Evolutionary conservation across 768 basidiomycete species (phyloP).

Genomic region (Cubamyces lactineus): DNA sequence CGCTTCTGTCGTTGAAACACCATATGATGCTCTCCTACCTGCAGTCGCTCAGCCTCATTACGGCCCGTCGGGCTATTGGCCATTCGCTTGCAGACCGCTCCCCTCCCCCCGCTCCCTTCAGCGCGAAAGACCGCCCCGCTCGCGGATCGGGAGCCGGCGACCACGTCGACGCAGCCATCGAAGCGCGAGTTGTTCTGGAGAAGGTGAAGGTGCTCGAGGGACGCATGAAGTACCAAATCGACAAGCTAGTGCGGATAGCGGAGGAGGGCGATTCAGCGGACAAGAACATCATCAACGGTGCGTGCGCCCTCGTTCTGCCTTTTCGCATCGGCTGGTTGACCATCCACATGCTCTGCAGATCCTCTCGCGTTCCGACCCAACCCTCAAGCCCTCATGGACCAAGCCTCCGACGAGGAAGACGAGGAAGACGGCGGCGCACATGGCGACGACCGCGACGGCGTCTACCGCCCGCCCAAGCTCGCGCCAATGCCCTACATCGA

Average conservation of each 20-base stretch:
- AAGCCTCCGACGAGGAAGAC: conserved; percentile 40
- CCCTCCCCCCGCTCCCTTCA: conserved; percentile 55
- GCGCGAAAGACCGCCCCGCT: conserved; percentile 48
- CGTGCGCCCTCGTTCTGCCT: conserved; percentile 23
- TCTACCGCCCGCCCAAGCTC: conserved; percentile 86
- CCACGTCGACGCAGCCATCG: conserved; percentile 76
- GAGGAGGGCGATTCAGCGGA: conserved; percentile 53
- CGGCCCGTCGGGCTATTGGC: conserved; percentile 70
- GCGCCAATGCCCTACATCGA: conserved; percentile 88
- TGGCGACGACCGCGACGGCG: conserved; percentile 43
- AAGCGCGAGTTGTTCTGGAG: conserved; percentile 83
- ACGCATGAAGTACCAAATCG: conserved; percentile 93
- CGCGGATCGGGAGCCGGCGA: conserved; percentile 72
- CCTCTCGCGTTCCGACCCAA: conserved; percentile 93
- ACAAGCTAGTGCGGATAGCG: conserved; percentile 84
- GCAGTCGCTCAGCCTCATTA: conserved; percentile 77
- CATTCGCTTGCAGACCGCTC: conserved; percentile 59
- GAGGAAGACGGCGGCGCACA: conserved; percentile 30
- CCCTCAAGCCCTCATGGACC: conserved; percentile 67
- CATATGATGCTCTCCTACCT: conserved; percentile 83
- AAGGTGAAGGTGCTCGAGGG: conserved; percentile 84
- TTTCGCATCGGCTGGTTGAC: not conserved
- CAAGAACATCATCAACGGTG: conserved; percentile 61
- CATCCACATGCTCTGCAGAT: conserved; percentile 50
- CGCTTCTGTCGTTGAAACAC: conserved; percentile 87